phyloP scores from a whole-genome alignment of 2,329 filamentous ascomycete genomes.

The Sarocladiaceae sp. region DNA sequence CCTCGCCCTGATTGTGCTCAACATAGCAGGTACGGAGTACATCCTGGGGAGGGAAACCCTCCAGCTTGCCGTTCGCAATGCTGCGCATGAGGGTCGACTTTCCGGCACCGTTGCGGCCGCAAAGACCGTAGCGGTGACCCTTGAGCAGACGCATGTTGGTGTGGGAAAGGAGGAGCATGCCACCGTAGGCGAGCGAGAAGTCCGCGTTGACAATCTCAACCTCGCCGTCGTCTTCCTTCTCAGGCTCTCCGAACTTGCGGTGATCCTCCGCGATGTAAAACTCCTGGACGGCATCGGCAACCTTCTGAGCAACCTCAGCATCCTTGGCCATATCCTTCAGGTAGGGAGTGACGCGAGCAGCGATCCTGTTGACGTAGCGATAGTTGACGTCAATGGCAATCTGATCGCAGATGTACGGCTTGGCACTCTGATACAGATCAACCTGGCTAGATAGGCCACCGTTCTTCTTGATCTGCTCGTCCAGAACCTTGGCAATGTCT shows the following conservation, averaged over 20 bases:
- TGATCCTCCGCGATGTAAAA: slow-evolving; percentile 79
- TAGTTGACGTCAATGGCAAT: slow-evolving; percentile 83
- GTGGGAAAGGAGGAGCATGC: slow-evolving; percentile 93
- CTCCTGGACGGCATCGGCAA: slow-evolving; percentile 68
- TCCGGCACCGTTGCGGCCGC: slow-evolving; percentile 92
- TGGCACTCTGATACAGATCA: slow-evolving; percentile 61
- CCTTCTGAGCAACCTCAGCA: slow-evolving; percentile 50
- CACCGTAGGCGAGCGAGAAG: slow-evolving; percentile 95
- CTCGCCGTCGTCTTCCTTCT: slow-evolving; percentile 87
- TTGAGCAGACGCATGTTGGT: slow-evolving; percentile 92
- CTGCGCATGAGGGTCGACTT: slow-evolving; percentile 99
- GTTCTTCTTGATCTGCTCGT: slow-evolving; percentile 67
- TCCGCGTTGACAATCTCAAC: slow-evolving; percentile 95
- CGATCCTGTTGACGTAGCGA: slow-evolving; percentile 69
- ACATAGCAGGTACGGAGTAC: slow-evolving; percentile 95
- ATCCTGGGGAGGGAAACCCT: slow-evolving; percentile 91
- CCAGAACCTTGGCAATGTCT: slow-evolving; percentile 68
- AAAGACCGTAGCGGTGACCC: slow-evolving; percentile 94
- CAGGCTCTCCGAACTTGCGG: slow-evolving; percentile 76
- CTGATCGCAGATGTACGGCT: slow-evolving; percentile 74
- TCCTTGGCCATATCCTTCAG: slow-evolving; percentile 63
- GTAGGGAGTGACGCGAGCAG: slow-evolving; percentile 65
- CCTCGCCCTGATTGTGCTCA: slow-evolving; percentile 98
- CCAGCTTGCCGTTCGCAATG: slow-evolving; percentile 91
- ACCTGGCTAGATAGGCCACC: slow-evolving; percentile 51